phyloP scores from a whole-genome alignment of 306 rosid genomes.

The Glycine tomentella region DNA sequence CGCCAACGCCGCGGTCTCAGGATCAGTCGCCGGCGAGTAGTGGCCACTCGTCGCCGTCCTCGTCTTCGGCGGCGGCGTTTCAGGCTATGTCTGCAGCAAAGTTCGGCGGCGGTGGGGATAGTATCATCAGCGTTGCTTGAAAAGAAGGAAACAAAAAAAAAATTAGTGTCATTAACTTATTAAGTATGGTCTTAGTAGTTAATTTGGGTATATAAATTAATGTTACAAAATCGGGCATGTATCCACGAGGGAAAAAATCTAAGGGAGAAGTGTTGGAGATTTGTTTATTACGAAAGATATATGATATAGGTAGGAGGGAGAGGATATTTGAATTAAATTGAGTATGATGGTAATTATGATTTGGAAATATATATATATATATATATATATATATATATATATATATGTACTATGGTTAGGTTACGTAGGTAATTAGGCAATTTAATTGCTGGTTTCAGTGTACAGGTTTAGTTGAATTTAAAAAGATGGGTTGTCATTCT shows the following conservation, averaged over 20 bases:
- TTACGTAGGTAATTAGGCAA: slow-evolving; percentile 56
- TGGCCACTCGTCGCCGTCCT: slow-evolving; percentile 42
- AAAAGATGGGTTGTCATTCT: slow-evolving; percentile 56
- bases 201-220: slow-evolving; percentile 45
- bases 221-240: slow-evolving; percentile 19
- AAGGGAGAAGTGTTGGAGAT: slow-evolving; percentile 12
- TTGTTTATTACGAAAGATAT: slow-evolving; percentile 31
- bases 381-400: no score
- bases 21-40: slow-evolving; percentile 53
- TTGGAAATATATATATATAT: no score
- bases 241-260: neutral
- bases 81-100: slow-evolving; percentile 61
- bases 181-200: slow-evolving; percentile 18
- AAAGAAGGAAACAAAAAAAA: no score
- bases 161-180: neutral
- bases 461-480: slow-evolving; percentile 47
- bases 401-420: slow-evolving; percentile 39
- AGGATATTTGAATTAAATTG: slow-evolving; percentile 16
- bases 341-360: slow-evolving; percentile 1
- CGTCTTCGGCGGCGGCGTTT: slow-evolving; percentile 55
- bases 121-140: slow-evolving; percentile 86
- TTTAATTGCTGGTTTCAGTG: slow-evolving; percentile 51
- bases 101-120: slow-evolving; percentile 64
- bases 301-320: slow-evolving; percentile 2
- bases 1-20: slow-evolving; percentile 36